A percentile compares a stretch with the other conserved stretches of the same genome.
Evolutionary conservation across 768 basidiomycete genomes (phyloP).

Genomic region (Mycena venus): DNA sequence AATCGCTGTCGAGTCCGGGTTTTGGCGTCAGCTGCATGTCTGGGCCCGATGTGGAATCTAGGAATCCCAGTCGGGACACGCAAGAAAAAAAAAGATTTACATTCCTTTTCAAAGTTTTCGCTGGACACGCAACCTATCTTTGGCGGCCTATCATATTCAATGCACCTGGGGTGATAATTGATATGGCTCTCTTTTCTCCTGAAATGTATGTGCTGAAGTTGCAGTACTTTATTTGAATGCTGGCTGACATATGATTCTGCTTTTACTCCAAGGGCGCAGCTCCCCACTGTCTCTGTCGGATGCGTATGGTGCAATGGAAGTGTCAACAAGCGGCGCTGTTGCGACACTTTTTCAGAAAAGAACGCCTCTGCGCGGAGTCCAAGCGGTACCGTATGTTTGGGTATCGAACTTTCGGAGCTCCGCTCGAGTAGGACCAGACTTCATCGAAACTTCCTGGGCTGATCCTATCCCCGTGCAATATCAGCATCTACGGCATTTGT

Average conservation of each 20-base stretch:
- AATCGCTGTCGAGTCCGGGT: too few relatives aligned
- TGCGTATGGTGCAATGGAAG: not conserved
- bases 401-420: conserved; percentile 1
- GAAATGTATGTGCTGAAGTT: too few relatives aligned
- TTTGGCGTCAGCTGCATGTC: not conserved
- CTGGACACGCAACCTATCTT: not conserved
- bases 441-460: conserved; percentile 11
- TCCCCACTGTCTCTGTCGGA: not conserved
- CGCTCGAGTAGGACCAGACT: not conserved
- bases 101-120: not conserved
- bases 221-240: too few relatives aligned
- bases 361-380: not conserved
- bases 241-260: too few relatives aligned
- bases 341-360: not conserved
- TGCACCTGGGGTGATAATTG: too few relatives aligned
- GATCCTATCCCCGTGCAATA: not conserved
- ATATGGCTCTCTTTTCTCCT: too few relatives aligned
- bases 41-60: conserved; percentile 13
- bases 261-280: too few relatives aligned
- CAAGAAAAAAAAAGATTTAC: not conserved
- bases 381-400: not conserved
- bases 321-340: not conserved
- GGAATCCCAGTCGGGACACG: conserved; percentile 13
- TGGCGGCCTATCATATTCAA: not conserved
- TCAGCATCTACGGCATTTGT: conserved; percentile 25